Conservation (phyloP, 306 rosid genomes). For the Cucurbita pepo region DNA sequence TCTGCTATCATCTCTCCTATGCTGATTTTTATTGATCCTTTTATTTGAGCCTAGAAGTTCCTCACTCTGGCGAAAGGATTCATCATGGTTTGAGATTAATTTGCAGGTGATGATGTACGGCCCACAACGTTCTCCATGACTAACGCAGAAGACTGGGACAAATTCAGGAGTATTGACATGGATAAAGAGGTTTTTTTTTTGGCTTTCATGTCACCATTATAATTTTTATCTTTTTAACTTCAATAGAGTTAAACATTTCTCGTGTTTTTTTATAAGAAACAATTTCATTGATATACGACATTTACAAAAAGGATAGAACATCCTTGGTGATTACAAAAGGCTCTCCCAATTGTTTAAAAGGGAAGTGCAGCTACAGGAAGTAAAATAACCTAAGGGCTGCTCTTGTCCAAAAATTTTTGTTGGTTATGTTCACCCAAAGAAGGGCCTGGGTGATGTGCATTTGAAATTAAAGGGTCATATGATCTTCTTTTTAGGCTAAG, state of each 20-base stretch:
- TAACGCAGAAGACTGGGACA: slow-evolving; percentile 72
- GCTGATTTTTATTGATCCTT: neutral
- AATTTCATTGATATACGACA: too few species aligned
- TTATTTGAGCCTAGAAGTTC: neutral
- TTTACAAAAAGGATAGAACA: too few species aligned
- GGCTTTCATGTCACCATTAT: neutral
- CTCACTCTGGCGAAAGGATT: slow-evolving; percentile 1
- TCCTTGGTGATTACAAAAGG: too few species aligned
- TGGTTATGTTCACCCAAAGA: too few species aligned
- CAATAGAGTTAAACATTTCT: neutral
- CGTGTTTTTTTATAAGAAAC: too few species aligned
- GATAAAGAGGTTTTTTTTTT: slow-evolving; percentile 61
- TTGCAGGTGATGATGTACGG: slow-evolving; percentile 70
- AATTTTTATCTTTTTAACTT: neutral
- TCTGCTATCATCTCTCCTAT: neutral
- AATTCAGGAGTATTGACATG: slow-evolving; percentile 93
- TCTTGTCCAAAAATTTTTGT: too few species aligned
- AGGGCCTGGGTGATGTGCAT: too few species aligned
- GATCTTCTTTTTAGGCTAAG: slow-evolving; percentile 35
- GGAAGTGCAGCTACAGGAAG: too few species aligned
- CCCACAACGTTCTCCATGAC: slow-evolving; percentile 71
- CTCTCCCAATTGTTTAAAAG: too few species aligned
- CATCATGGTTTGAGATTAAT: slow-evolving; percentile 10
- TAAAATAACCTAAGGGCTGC: too few species aligned
- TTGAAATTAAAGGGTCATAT: neutral